phyloP scores from a whole-genome alignment of 768 basidiomycete genomes.

The Russula virescens region DNA sequence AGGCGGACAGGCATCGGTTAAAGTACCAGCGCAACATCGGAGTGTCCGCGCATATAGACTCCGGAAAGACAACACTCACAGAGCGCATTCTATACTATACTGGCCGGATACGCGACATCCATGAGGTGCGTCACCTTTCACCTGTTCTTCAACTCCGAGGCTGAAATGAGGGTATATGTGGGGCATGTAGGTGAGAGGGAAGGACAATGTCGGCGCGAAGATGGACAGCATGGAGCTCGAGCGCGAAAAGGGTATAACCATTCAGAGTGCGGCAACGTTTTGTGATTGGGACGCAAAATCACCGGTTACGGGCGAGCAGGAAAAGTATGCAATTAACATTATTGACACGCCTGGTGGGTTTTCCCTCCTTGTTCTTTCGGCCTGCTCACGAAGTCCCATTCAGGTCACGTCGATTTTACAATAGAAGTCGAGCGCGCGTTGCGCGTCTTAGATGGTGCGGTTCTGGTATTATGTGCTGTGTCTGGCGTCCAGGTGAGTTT shows the following conservation, averaged over 20 bases:
- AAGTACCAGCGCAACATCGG: conserved; percentile 89
- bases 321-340: conserved; percentile 93
- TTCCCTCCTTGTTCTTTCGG: not conserved
- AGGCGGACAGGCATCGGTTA: conserved; percentile 60
- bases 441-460: conserved; percentile 93
- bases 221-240: conserved; percentile 99
- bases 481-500: conserved; percentile 84
- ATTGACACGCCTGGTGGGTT: conserved; percentile 91
- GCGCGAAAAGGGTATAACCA: conserved; percentile 98
- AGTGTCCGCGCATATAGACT: conserved; percentile 92
- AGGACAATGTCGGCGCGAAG: conserved; percentile 95
- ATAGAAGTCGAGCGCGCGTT: conserved; percentile 98
- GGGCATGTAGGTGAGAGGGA: conserved; percentile 67
- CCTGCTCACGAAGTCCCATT: not conserved
- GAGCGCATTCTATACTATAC: conserved; percentile 96
- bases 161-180: not conserved
- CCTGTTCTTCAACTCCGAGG: not conserved
- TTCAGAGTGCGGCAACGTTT: conserved; percentile 97
- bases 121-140: conserved; percentile 62
- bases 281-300: conserved; percentile 87
- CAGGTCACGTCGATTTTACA: conserved; percentile 98
- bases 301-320: conserved; percentile 53
- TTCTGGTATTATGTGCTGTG: conserved; percentile 94
- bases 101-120: conserved; percentile 90
- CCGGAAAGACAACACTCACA: conserved; percentile 96